phyloP scores from a whole-genome alignment of 179 eudicot genomes.

The Gypsophila paniculata region DNA sequence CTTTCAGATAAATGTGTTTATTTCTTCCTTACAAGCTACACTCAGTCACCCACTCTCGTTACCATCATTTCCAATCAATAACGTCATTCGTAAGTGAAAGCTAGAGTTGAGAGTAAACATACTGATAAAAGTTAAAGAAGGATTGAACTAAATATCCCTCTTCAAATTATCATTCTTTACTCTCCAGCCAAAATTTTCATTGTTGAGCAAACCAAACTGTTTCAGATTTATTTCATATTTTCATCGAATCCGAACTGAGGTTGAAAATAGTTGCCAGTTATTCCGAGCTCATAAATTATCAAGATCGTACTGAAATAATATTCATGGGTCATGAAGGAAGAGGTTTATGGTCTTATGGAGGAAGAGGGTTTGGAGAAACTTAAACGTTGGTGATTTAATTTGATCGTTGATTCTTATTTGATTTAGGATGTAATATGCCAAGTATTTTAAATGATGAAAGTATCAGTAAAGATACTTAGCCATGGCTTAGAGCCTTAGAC shows the following conservation, averaged over 20 bases:
- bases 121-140: background rate
- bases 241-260: background rate
- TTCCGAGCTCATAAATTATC: background rate
- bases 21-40: background rate
- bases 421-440: background rate
- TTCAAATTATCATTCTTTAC: background rate
- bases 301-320: background rate
- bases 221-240: background rate
- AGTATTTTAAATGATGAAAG: background rate
- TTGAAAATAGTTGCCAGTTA: background rate
- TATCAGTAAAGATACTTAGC: background rate
- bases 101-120: background rate
- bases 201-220: background rate
- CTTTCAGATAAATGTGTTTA: background rate
- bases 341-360: background rate
- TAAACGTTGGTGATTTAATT: background rate
- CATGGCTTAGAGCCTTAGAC: background rate
- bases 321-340: background rate
- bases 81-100: background rate
- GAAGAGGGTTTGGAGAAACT: background rate
- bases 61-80: background rate
- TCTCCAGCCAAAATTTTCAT: background rate
- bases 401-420: background rate
- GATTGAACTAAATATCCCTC: background rate
- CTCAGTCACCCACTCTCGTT: background rate